These are phyloP conservation scores for Myxozyma monticola DNA, from an alignment of 805 yeast species.

Conservation along the genomic window DNA sequence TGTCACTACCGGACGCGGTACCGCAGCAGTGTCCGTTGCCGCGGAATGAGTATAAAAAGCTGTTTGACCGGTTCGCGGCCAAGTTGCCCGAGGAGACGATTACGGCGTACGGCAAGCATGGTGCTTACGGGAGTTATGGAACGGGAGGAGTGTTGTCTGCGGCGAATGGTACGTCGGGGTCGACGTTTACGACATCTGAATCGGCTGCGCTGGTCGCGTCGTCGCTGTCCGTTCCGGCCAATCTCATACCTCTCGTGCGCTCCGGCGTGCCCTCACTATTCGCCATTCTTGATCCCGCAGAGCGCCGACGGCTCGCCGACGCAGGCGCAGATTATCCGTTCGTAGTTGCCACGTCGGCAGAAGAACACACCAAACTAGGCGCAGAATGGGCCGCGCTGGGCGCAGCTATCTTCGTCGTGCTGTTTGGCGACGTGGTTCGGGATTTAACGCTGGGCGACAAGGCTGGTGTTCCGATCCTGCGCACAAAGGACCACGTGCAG, in stretches of 20 bases:
- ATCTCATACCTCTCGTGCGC: background rate
- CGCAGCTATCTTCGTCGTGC: slow-evolving; percentile 11
- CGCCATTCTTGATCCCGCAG: background rate
- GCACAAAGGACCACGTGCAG: background rate
- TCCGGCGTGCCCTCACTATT: background rate
- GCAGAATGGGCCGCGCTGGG: slow-evolving; percentile 17
- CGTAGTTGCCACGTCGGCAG: background rate
- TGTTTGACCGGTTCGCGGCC: slow-evolving; percentile 11
- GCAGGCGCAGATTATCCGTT: background rate
- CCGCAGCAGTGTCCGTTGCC: slow-evolving; percentile 17
- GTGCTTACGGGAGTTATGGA: no score
- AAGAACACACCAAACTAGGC: background rate
- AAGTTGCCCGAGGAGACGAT: slow-evolving; percentile 4
- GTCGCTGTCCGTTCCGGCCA: background rate
- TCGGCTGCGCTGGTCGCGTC: background rate
- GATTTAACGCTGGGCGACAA: background rate
- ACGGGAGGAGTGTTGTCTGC: no score
- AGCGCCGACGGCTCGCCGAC: background rate
- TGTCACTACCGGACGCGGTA: slow-evolving; percentile 14
- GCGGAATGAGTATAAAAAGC: slow-evolving; percentile 11
- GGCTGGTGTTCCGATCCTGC: background rate
- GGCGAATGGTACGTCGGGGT: no score
- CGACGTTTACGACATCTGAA: no score
- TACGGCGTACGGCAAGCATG: no score
- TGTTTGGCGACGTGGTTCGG: slow-evolving; percentile 14